A percentile compares a stretch with the other conserved stretches of the same genome.
These are phyloP conservation scores for Haematococcus lacustris DNA, from an alignment of 139 green algal species.

Conservation along the genomic window DNA sequence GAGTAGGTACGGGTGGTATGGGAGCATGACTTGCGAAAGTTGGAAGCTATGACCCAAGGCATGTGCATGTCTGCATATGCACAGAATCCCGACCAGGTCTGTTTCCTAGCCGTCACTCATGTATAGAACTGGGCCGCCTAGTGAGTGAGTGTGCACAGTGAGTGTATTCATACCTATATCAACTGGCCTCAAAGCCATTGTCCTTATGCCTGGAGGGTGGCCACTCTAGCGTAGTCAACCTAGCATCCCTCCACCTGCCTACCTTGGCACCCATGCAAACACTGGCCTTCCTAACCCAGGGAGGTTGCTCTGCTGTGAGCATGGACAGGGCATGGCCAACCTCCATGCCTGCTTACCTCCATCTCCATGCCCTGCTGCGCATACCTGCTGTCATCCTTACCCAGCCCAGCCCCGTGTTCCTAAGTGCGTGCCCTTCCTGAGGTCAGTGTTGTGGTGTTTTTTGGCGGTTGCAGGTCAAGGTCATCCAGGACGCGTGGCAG, in stretches of 20 bases:
- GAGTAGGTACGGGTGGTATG: too few species aligned
- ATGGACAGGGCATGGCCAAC: background rate
- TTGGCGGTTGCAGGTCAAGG: constrained; percentile 13
- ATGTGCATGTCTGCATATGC: background rate
- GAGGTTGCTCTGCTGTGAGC: background rate
- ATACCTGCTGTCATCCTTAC: background rate
- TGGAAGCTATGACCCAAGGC: background rate
- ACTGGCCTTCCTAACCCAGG: too few species aligned
- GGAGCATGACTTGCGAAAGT: too few species aligned
- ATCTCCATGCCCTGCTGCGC: background rate
- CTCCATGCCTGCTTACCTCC: background rate
- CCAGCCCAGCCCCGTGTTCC: background rate
- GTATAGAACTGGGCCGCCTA: too few species aligned
- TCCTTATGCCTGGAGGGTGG: too few species aligned
- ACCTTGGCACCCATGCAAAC: too few species aligned
- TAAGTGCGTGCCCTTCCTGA: background rate
- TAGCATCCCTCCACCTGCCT: too few species aligned
- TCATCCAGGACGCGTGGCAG: constrained; percentile 53
- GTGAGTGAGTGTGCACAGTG: too few species aligned
- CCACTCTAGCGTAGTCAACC: too few species aligned
- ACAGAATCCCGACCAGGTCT: background rate
- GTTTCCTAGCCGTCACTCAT: too few species aligned
- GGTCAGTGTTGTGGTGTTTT: background rate
- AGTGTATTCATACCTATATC: too few species aligned
- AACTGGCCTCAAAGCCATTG: too few species aligned